These are phyloP conservation scores for Phlebiopsis flavidoalba DNA, from an alignment of 768 basidiomycete species.

Conservation along the genomic window DNA sequence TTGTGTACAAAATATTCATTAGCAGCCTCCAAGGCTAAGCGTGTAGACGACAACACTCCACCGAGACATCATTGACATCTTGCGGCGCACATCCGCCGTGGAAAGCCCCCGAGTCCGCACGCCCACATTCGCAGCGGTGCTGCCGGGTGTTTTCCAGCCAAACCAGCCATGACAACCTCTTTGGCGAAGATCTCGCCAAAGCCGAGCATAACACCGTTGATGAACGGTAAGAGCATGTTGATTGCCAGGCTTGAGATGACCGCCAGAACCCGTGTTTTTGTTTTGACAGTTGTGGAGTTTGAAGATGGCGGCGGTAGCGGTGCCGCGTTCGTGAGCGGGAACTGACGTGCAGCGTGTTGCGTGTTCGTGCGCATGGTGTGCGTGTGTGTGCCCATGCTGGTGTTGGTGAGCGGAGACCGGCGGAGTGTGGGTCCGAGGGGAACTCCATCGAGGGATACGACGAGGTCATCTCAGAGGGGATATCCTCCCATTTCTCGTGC, in stretches of 20 bases:
- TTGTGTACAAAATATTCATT: not conserved
- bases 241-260: conserved; percentile 73
- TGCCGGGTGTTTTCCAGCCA: conserved; percentile 32
- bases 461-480: conserved; percentile 42
- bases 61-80: not conserved
- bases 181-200: conserved; percentile 93
- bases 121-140: conserved; percentile 12
- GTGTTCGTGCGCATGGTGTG: not conserved
- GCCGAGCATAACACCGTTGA: conserved; percentile 95
- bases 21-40: not conserved
- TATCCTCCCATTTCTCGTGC: conserved; percentile 66
- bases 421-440: conserved; percentile 55
- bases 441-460: conserved; percentile 82
- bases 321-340: conserved; percentile 25
- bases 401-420: conserved; percentile 12
- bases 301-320: conserved; percentile 42
- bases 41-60: no score
- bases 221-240: conserved; percentile 81
- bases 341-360: not conserved
- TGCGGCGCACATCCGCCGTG: not conserved
- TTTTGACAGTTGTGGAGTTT: conserved; percentile 36
- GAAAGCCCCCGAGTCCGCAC: not conserved
- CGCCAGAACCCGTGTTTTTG: conserved; percentile 62
- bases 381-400: conserved; percentile 27
- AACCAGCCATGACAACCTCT: conserved; percentile 58